Conservation (phyloP, 768 basidiomycete species). For the Cyclocybe aegerita region DNA sequence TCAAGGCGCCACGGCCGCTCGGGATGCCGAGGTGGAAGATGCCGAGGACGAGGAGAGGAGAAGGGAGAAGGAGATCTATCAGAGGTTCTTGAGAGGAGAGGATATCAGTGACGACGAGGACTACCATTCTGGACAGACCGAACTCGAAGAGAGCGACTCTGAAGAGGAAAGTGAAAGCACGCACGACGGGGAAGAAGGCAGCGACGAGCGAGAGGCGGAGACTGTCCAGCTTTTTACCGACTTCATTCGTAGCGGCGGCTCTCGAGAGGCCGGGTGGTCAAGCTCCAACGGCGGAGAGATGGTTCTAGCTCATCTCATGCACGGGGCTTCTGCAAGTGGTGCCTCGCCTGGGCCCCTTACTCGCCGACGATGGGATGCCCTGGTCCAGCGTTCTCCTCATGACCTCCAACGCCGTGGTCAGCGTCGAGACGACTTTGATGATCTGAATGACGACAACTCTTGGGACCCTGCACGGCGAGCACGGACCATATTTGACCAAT, state of each 20-base stretch:
- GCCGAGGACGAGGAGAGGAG: slow-evolving; percentile 22
- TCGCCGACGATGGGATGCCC: slow-evolving; percentile 18
- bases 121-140: slow-evolving; percentile 25
- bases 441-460: slow-evolving; percentile 18
- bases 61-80: slow-evolving; percentile 44
- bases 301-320: slow-evolving; percentile 25
- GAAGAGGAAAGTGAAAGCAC: slow-evolving; percentile 16
- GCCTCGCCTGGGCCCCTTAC: slow-evolving; percentile 19
- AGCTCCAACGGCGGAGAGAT: slow-evolving; percentile 21
- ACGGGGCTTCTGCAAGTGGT: slow-evolving; percentile 5
- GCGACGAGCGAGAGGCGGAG: slow-evolving; percentile 31
- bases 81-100: slow-evolving; percentile 62
- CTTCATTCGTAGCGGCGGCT: slow-evolving; percentile 30
- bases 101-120: slow-evolving; percentile 40
- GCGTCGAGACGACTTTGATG: slow-evolving; percentile 14
- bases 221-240: slow-evolving; percentile 54
- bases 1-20: slow-evolving; percentile 11
- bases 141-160: slow-evolving; percentile 26
- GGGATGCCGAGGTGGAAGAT: slow-evolving; percentile 27
- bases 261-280: slow-evolving; percentile 16
- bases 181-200: slow-evolving; percentile 24
- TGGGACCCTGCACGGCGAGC: slow-evolving; percentile 13
- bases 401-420: slow-evolving; percentile 3
- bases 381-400: slow-evolving; percentile 6
- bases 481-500: slow-evolving; percentile 1